A percentile compares a stretch with the other conserved stretches of the same genome.
Evolutionary conservation across 169 alveolate genomes (phyloP).

Genomic region (Eimeria acervulina): DNA sequence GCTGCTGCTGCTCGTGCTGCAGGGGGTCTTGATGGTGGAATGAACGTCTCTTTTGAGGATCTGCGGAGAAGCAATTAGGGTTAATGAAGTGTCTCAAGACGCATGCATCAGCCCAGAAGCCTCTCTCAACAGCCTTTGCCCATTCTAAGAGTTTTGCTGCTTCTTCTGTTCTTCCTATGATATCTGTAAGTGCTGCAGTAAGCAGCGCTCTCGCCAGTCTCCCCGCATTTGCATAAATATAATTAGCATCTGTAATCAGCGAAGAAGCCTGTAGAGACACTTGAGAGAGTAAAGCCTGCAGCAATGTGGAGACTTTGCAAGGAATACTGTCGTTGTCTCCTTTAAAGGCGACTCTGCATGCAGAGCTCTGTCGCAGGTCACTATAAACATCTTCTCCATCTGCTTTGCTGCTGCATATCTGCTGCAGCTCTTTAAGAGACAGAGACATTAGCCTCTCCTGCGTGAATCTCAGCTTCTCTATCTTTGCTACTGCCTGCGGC

Average conservation of each 20-base stretch:
- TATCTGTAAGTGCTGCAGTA: slow-evolving; percentile 79
- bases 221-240: slow-evolving; percentile 61
- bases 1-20: not conserved
- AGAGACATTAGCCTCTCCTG: slow-evolving; percentile 21
- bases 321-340: slow-evolving; percentile 63
- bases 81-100: slow-evolving; percentile 83
- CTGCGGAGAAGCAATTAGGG: slow-evolving; percentile 63
- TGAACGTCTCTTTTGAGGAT: slow-evolving; percentile 38
- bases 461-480: slow-evolving; percentile 22
- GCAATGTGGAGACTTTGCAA: slow-evolving; percentile 81
- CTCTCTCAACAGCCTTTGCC: slow-evolving; percentile 70
- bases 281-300: slow-evolving; percentile 83
- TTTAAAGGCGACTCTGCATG: not conserved
- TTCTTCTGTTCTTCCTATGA: slow-evolving; percentile 36
- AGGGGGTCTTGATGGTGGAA: not conserved
- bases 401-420: slow-evolving; percentile 61
- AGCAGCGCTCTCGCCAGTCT: slow-evolving; percentile 81
- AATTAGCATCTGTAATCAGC: slow-evolving; percentile 81
- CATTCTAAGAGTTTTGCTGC: slow-evolving; percentile 84
- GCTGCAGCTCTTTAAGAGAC: not conserved
- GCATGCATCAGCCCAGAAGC: slow-evolving; percentile 76
- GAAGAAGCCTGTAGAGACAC: slow-evolving; percentile 61
- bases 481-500: not conserved
- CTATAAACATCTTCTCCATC: slow-evolving; percentile 61
- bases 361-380: not conserved